Evolutionary conservation across 2,329 filamentous ascomycete genomes (phyloP), one percentile per base, ranked within the genome.

Genomic region (Exophiala sp.): DNA sequence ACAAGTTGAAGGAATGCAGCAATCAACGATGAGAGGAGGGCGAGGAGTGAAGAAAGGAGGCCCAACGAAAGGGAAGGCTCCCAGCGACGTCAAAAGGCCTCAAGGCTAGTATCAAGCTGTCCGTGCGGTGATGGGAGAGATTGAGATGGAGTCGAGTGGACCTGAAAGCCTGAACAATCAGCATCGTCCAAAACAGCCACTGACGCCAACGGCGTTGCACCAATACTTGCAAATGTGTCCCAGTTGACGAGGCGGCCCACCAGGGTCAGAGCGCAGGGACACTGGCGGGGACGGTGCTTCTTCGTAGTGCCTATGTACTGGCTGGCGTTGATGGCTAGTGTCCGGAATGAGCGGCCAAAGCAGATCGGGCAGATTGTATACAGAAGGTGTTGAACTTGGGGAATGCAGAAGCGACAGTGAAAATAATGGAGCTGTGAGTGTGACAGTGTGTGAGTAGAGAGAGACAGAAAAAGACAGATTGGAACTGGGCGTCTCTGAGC

Each of bases 61-160:
- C 3, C 34, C 14, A 19, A 8, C 18, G 16, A 19, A 11, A 37
- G 11, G 14, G 30, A 34, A 5, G 6, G 6, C 9, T 34, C n/a
- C n/a, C 34, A 16, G 7, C 14, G 34, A 37, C 34, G 34, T 37
- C 34, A 19, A n/a, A n/a, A 37, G 18, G 34, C 14, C 34, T 37
- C 34, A 11, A 37, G 3, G 34, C 34, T 37, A 37, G 34, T 13
- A 18, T 6, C 2, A 18, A 8, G 18, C 16, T 7, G 11, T 22
- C 47, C 23, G 42, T 46, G 48, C 48, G 32, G 37, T 30, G 39
- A 30, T 23, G 43, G 24, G 23, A 40, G 27, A 43, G 46, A 53
- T 42, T n/a, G 42, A 41, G 50, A 49, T 41, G 50, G 34, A 23
- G 27, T 13, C 38, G 24, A 32, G 32, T 44, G 27, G 34, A 21